Base-by-base conservation (phyloP, 257 asterid species). In the Linderniella brevidens region DNA sequence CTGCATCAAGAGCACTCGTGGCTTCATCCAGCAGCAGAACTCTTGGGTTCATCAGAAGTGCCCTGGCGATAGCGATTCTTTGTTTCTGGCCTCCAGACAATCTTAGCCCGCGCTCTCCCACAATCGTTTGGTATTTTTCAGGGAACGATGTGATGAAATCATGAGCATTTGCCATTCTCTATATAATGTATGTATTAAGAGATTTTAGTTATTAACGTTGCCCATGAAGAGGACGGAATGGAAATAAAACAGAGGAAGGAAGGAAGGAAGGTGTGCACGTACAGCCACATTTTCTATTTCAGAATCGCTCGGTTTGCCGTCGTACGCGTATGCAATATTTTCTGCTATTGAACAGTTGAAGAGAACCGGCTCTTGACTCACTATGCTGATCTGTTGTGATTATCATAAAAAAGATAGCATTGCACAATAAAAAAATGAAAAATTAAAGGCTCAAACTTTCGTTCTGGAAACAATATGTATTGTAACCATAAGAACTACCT, bases 81-180 rank as follows among this genome's bases (percentile, higher is more conserved):
- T 76, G 92, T 52, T 79, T 79, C 60, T 76, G 92, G 48, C 80
- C 92, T 5, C 92, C 92, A 1, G 86, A 79, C 44, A 76, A 67
- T 68, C 80, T 62, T 64, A 79, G 36, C 12, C 86, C 92, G 10
- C 82, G 82, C 55, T 76, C 92, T 46, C 92, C 82, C 2, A 79
- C 82, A 29, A 54, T 42, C 3, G 82, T 77, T 69, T 63, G 45
- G 29, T 68, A 77, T 44, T 80, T 74, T 0, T 80, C 87, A 3
- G 87, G 75, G 56, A 77, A 80, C 8, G 67, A 59, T 16, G 59
- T 49, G 11, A 77, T 57, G 59, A 80, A 80, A 35, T 80, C 92
- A 37, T 71, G 75, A 18, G 84, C 87, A 50, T 77, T 77, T 4
- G 84, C 87, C 84, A 80, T 74, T 71, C 68, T 77, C 87, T 77